Evolutionary conservation across 495 filamentous ascomycete species (phyloP).

Genomic region (Haplographium delicatum): DNA sequence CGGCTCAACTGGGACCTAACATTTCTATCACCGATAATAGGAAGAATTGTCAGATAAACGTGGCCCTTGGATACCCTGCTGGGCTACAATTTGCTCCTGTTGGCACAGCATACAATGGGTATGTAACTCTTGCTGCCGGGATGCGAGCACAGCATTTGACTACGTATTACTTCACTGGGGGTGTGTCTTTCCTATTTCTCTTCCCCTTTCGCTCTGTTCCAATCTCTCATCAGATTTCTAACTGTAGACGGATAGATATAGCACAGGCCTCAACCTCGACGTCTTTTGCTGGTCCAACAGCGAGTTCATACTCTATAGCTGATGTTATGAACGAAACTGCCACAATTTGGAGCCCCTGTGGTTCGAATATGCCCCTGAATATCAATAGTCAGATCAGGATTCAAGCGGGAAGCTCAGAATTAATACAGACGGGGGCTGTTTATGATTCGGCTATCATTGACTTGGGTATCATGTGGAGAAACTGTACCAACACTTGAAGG

Average conservation of each 20-base stretch:
- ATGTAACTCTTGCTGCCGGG: not conserved
- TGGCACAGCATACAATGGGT: not conserved
- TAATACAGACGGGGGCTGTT: not conserved
- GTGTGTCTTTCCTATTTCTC: not conserved
- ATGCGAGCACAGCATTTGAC: not conserved
- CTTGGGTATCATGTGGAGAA: not conserved
- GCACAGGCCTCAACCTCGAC: not conserved
- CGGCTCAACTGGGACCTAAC: not conserved
- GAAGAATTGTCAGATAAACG: slow-evolving; percentile 2
- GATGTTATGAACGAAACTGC: not conserved
- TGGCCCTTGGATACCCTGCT: not conserved
- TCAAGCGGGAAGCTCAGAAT: not conserved
- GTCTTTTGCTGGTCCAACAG: not conserved
- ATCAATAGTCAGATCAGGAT: slow-evolving; percentile 6
- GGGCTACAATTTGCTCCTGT: not conserved
- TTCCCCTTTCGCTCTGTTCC: not conserved
- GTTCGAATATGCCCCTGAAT: not conserved
- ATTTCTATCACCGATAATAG: not conserved
- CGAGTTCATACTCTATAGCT: not conserved
- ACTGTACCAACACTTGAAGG: not conserved
- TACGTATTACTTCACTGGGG: slow-evolving; percentile 1
- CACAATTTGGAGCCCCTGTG: slow-evolving; percentile 1
- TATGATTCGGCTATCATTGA: not conserved
- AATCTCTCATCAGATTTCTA: not conserved
- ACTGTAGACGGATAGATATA: not conserved